Evolutionary conservation across 2,329 filamentous ascomycete genomes (phyloP).

Genomic region (Aspergillus awamori): DNA sequence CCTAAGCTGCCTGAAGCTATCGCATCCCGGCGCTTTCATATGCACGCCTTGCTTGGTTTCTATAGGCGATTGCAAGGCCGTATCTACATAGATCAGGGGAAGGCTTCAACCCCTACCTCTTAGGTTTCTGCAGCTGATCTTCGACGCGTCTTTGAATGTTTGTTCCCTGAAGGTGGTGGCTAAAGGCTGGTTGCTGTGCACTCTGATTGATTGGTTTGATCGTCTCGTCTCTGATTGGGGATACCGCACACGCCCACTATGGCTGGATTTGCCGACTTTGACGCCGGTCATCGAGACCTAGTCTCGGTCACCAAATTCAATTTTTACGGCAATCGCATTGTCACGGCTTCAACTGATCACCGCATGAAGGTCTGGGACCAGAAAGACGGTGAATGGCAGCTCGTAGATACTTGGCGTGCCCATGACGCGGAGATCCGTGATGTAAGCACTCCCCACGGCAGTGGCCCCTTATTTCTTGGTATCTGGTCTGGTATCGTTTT

Average conservation of each 20-base stretch:
- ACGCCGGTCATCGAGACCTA: slow-evolving; percentile 60
- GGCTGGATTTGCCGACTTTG: slow-evolving; percentile 47
- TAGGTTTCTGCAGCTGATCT: background rate
- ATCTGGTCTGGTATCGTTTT: slow-evolving; percentile 18
- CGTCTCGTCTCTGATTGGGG: slow-evolving; percentile 1
- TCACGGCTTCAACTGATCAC: slow-evolving; percentile 88
- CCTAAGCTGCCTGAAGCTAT: background rate
- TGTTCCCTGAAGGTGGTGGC: slow-evolving; percentile 5
- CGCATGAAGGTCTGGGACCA: slow-evolving; percentile 88
- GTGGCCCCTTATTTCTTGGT: slow-evolving; percentile 17
- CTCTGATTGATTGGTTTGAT: background rate
- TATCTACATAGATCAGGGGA: slow-evolving; percentile 1
- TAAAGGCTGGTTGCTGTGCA: slow-evolving; percentile 12
- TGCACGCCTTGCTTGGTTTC: slow-evolving; percentile 13
- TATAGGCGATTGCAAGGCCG: slow-evolving; percentile 12
- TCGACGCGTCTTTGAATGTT: slow-evolving; percentile 13
- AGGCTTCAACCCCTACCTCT: background rate
- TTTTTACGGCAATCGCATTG: slow-evolving; percentile 86
- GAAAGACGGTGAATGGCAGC: slow-evolving; percentile 72
- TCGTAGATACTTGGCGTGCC: slow-evolving; percentile 85
- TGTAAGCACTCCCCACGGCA: slow-evolving; percentile 54
- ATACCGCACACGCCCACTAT: slow-evolving; percentile 4
- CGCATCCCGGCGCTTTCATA: slow-evolving; percentile 16
- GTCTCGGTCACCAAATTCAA: slow-evolving; percentile 89
- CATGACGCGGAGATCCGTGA: slow-evolving; percentile 90